Evolutionary conservation across 768 basidiomycete genomes (phyloP), one percentile per base, ranked within the genome.

Genomic region (Pleurotus djamor): DNA sequence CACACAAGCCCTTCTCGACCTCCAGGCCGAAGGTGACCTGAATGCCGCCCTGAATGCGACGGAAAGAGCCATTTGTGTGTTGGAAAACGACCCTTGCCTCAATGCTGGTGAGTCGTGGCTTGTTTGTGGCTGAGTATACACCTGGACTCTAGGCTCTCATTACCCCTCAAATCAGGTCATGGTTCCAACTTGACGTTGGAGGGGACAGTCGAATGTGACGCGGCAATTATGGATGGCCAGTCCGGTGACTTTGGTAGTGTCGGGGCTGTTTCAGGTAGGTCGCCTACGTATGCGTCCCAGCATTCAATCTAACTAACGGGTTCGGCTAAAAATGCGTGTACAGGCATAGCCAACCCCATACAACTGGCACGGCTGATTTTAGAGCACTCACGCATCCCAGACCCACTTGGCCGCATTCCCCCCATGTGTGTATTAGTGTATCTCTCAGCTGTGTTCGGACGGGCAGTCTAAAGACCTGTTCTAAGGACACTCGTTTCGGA

Each of bases 171-270:
- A 37, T 54, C 61, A 87, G 90, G 91, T 1, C 84, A 80, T 61
- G 91, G 92, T 4, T 91, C 92, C 1, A 94, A 93, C 68, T 74
- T 94, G 48, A 92, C 89, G 0, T 62, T 87, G 3, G 76, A 82
- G n/a, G 91, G 92, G 12, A 75, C 74, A 2, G 91, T 92, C 14
- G 92, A 94, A 72, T 93, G 92, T 64, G 92, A 94, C 64, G 91
- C 92, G 6, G 80, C 89, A 10, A 75, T 93, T 58, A 90, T 91
- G 85, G 81, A 82, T 21, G 71, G 69, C 2, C 47, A 32, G 13
- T 67, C 64, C 37, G 63, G 66, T 38, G 68, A 66, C 47, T 94
- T 89, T 67, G 92, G 90, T 32, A 84, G 87, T 63, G 81, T 87
- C 14, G 92, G 89, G 47, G 92, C 91, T 3, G 77, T 89, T 33